Evolutionary conservation across 257 asterid genomes (phyloP), one percentile per base, ranked within the genome.

Genomic region (Solanum chiquidenum): DNA sequence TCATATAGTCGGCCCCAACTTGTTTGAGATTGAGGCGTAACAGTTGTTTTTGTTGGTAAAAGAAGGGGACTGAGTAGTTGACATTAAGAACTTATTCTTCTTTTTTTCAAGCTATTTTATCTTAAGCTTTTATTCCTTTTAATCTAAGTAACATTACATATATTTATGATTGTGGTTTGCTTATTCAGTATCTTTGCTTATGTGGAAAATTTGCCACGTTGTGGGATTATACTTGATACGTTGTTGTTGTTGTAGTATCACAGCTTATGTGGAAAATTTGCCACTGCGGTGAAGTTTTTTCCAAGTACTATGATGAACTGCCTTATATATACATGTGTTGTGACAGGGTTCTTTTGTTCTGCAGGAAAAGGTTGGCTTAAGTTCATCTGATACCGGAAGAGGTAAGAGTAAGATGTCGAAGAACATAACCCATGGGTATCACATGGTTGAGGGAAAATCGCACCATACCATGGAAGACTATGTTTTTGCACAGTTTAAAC

Each of bases 341-440:
- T 66, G 38, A 66, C 42, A 60, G n/a, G 42, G 73, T 89, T 83
- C 13, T 66, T 60, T 38, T 64, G 37, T 80, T 77, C 44, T 85
- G 88, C 92, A 95, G 98, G 98, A 95, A 84, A 97, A 94, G 84
- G 96, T 93, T 5, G 95, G 98, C 9, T 85, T 94, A 34, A 52
- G 90, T 86, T 66, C 89, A 2, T 66, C 92, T 27, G 98, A 92
- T 25, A 27, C 92, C 6, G 99, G 99, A 33, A 95, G 94, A 89
- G 99, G 99, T 85, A 97, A 93, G 93, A 97, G 99, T 73, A 95
- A 92, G 91, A 87, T 97, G 95, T 91, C 93, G 12, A 94, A 93
- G 93, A 90, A 94, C 73, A 25, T 95, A 20, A 95, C 91, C 31
- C 98, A 95, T 83, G 99, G 99, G 13, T 96, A 93, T 88, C 98